These are phyloP conservation scores for Lathyrus oleraceus DNA, from an alignment of 306 rosid genomes.

Conservation along the genomic window DNA sequence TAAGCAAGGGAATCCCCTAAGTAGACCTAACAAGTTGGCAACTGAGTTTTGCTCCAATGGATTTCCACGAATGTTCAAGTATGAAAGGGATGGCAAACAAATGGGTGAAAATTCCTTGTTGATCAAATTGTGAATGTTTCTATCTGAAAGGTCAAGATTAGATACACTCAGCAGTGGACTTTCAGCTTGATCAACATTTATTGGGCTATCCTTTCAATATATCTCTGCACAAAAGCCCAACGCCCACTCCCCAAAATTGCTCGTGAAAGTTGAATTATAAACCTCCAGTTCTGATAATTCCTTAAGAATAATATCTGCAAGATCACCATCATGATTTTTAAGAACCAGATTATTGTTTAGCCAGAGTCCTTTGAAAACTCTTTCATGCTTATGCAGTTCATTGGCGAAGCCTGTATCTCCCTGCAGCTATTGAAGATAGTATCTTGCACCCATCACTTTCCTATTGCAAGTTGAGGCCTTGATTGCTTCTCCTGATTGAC, in stretches of 20 bases:
- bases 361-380: conserved; percentile 92
- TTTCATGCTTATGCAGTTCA: no score
- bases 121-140: conserved; percentile 67
- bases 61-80: conserved; percentile 80
- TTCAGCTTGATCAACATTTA: conserved; percentile 49
- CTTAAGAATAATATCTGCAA: conserved; percentile 52
- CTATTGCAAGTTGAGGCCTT: no score
- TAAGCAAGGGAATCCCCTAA: conserved; percentile 63
- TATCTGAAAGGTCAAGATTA: conserved; percentile 73
- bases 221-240: conserved; percentile 85
- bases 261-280: conserved; percentile 70
- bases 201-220: conserved; percentile 74
- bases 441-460: no score
- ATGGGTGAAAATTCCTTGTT: conserved; percentile 73
- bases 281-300: conserved; percentile 67
- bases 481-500: no score
- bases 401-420: no score
- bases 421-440: no score
- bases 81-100: conserved; percentile 62
- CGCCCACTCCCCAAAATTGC: conserved; percentile 75
- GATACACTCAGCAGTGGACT: conserved; percentile 48
- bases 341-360: conserved; percentile 68
- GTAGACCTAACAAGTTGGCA: conserved; percentile 54
- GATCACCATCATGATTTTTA: conserved; percentile 43
- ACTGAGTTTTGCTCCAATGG: conserved; percentile 63